Evolutionary conservation across 768 basidiomycete genomes (phyloP), one percentile per base, ranked within the genome.

Genomic region (Dictyophora rubrovolvata): DNA sequence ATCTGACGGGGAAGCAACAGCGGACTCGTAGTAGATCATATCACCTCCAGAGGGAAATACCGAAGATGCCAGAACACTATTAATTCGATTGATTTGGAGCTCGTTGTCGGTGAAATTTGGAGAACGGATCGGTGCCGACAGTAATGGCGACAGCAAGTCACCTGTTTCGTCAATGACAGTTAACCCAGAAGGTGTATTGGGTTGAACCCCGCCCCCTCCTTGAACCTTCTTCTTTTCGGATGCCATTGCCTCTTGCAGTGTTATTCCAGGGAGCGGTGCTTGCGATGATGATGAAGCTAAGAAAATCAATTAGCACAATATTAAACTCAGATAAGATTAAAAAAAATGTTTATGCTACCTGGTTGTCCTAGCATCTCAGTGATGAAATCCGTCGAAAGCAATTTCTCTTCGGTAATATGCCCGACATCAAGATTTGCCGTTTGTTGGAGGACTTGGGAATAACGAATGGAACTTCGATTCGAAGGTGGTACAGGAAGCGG

Each of bases 371-470:
- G 46, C 57, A 59, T 59, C 57, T 59, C 57, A n/a, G 83, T 83
- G 61, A 85, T 84, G 67, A 85, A 79, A 1, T 81, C 78, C 2
- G 84, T 83, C 8, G 82, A 76, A 20, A 86, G 74, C 48, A 84
- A 69, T 18, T 76, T 74, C 64, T 82, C 79, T 64, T 84, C 82
- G 9, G 75, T 68, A n/a, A 77, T 75, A 68, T 81, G 81, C 53
- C 75, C 77, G 56, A 85, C 79, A 60, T 74, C 77, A 12, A 81
- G 82, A 17, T 80, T 77, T 1, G 79, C 83, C 65, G 84, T 83
- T 60, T 82, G 78, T 81, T 83, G 83, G 65, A 81, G 79, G 63
- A 76, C 70, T 3, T 79, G 74, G 14, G 80, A 75, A 46, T 72
- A 63, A 20, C 67, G 59, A 28, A 14, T n/a, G 48, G 55, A 51